Base-by-base conservation (phyloP, 345 rosid species). In the Firmiana major region DNA sequence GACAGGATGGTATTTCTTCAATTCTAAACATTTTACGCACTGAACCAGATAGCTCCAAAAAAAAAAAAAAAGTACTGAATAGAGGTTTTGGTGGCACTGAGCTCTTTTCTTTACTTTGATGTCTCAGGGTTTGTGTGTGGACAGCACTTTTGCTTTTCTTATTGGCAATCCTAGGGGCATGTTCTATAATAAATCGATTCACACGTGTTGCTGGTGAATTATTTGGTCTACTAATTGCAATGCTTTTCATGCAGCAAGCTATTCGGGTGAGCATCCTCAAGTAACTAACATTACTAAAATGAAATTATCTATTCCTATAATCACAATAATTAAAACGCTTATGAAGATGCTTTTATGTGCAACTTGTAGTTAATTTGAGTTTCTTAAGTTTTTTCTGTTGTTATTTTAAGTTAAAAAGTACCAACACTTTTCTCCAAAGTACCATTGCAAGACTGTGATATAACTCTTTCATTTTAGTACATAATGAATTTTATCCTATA, bases 41-140 rank as follows among this genome's bases (percentile, higher is more conserved):
- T 58, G 15, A 77, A 55, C 26, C 63, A 21, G 21, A 48, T 38
- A 42, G 45, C 53, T 48, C 3, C 8, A 43, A 43, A 42, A 42
- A 42, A 42, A 45, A 45, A 38, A 38, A 38, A 46, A 46, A 24
- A 34, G 43, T 63, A 28, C 51, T 57, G 21, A 67, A 54, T 49
- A 21, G 59, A 48, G 40, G 5, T 38, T 38, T 46, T 74, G 10
- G 63, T 77, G 74, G 71, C 60, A 75, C 78, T 75, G 71, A 63
- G 57, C 46, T 75, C 10, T 40, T 46, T 82, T 43, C 21, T 60
- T 21, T 67, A 9, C 24, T 10, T 54, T 55, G 68, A 75, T 75
- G 59, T 74, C 63, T 83, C 87, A 91, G 98, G 98, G 92, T 93
- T 16, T 93, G 98, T 77, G 91, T 88, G 8, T 94, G 98, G 97